These are phyloP conservation scores for Rhodotorula toruloides DNA, from an alignment of 768 basidiomycete genomes.

Conservation along the genomic window DNA sequence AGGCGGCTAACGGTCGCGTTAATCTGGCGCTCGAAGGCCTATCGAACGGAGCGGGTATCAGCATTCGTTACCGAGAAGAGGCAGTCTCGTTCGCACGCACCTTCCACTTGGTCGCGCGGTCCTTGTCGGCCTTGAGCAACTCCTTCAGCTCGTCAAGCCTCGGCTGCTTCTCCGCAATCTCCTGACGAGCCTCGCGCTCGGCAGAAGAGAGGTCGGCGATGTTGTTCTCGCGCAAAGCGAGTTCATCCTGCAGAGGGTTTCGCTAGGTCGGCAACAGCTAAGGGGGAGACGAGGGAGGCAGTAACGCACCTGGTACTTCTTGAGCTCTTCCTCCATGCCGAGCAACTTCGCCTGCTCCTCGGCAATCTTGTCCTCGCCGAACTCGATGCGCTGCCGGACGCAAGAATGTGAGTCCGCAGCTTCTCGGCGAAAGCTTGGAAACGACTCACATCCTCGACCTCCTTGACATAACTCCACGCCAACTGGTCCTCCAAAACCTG, in stretches of 20 bases:
- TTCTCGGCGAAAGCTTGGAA: neutral
- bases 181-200: slow-evolving; percentile 45
- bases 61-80: too few relatives aligned
- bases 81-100: neutral
- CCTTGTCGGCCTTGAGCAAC: slow-evolving; percentile 56
- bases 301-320: slow-evolving; percentile 33
- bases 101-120: slow-evolving; percentile 47
- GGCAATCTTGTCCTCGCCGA: slow-evolving; percentile 51
- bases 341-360: slow-evolving; percentile 48
- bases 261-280: neutral
- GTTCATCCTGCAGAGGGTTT: neutral
- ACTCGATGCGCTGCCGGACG: slow-evolving; percentile 42
- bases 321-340: slow-evolving; percentile 12
- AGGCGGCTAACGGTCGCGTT: slow-evolving; percentile 2
- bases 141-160: slow-evolving; percentile 48
- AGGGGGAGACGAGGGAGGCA: neutral
- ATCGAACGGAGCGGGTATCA: neutral
- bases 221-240: neutral
- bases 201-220: slow-evolving; percentile 10
- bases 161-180: slow-evolving; percentile 38
- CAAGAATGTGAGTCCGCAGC: neutral
- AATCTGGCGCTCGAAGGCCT: slow-evolving; percentile 26
- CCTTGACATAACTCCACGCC: slow-evolving; percentile 43
- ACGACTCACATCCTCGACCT: slow-evolving; percentile 49
- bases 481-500: slow-evolving; percentile 37